Evolutionary conservation across 768 basidiomycete species (phyloP).

Genomic region (Baorangia bicolor): DNA sequence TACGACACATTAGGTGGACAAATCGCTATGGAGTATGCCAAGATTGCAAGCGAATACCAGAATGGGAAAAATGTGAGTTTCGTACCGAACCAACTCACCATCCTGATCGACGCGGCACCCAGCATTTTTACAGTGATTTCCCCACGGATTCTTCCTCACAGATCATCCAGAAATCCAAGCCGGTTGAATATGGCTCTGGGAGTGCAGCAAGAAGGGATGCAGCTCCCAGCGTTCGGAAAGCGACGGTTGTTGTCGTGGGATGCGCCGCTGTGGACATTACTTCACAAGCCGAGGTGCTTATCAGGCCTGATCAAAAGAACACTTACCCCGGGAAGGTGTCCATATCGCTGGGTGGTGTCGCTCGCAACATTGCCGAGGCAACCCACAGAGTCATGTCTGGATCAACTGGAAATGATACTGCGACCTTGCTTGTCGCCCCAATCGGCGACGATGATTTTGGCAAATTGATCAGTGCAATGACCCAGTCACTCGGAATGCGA

Average conservation of each 20-base stretch:
- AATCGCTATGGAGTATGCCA: conserved; percentile 76
- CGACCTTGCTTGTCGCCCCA: conserved; percentile 68
- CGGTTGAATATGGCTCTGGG: background rate
- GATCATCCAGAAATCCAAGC: background rate
- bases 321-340: conserved; percentile 79
- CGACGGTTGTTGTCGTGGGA: conserved; percentile 72
- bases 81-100: background rate
- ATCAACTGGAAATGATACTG: conserved; percentile 25
- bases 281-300: conserved; percentile 42
- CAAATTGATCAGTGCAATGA: conserved; percentile 57
- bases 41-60: conserved; percentile 35
- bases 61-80: conserved; percentile 19
- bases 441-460: conserved; percentile 81
- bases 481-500: conserved; percentile 66
- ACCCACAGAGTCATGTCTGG: conserved; percentile 60
- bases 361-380: conserved; percentile 93
- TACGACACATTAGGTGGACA: conserved; percentile 54
- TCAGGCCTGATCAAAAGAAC: conserved; percentile 49
- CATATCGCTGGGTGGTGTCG: conserved; percentile 84
- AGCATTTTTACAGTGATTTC: conserved; percentile 14
- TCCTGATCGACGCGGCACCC: background rate
- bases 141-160: background rate
- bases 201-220: background rate
- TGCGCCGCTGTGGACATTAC: conserved; percentile 90
- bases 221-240: conserved; percentile 20